phyloP scores from a whole-genome alignment of 2,329 filamentous ascomycete species.

The Alternaria hordeiaustralica region DNA sequence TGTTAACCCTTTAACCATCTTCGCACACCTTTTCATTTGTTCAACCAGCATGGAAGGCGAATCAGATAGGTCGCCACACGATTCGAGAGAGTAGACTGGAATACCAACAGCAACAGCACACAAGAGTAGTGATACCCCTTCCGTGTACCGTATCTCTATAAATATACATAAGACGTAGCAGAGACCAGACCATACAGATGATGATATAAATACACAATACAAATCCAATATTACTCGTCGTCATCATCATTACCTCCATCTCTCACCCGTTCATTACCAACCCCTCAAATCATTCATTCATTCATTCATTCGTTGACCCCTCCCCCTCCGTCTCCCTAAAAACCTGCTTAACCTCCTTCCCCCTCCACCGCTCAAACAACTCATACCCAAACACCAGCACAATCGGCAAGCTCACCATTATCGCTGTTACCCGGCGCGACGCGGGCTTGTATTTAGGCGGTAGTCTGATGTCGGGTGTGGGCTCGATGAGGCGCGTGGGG shows the following conservation, averaged over 20 bases:
- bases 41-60: neutral
- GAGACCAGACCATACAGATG: neutral
- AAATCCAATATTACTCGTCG: neutral
- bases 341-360: conserved; percentile 17
- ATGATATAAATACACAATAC: neutral
- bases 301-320: neutral
- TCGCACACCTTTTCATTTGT: neutral
- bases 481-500: conserved; percentile 26
- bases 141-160: neutral
- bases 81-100: neutral
- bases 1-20: neutral
- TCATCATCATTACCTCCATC: neutral
- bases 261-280: neutral
- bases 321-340: neutral
- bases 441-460: conserved; percentile 43
- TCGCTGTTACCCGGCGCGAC: conserved; percentile 37
- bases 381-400: conserved; percentile 43
- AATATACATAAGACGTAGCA: neutral
- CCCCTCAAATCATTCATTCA: neutral
- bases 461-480: conserved; percentile 25
- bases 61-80: neutral
- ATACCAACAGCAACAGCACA: neutral
- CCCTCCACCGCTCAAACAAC: conserved; percentile 36
- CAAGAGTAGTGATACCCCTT: neutral
- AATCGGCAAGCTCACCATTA: conserved; percentile 46